Conservation (phyloP, 768 basidiomycete genomes). For the Suillus luteus region DNA sequence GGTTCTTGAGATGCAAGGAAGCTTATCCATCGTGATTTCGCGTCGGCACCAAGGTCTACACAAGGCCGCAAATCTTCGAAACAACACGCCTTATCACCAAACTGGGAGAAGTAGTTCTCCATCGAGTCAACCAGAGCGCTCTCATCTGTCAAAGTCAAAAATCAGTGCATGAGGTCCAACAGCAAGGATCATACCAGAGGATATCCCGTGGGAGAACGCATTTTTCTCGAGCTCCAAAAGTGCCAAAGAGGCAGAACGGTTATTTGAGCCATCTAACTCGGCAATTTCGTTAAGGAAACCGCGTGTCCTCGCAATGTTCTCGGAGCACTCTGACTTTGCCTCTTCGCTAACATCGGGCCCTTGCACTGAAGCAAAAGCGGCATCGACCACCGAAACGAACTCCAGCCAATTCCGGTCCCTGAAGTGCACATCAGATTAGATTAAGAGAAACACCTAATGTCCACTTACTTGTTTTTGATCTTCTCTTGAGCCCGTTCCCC, state of each 20-base stretch:
- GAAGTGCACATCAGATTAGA: slow-evolving; percentile 24
- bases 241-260: slow-evolving; percentile 74
- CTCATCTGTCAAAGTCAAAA: slow-evolving; percentile 39
- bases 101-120: slow-evolving; percentile 65
- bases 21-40: slow-evolving; percentile 51
- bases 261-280: slow-evolving; percentile 65
- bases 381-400: slow-evolving; percentile 73
- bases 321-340: slow-evolving; percentile 39
- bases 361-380: slow-evolving; percentile 50
- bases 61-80: slow-evolving; percentile 84
- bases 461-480: slow-evolving; percentile 56
- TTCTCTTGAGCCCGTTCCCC: slow-evolving; percentile 58
- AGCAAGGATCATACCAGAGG: slow-evolving; percentile 41
- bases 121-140: slow-evolving; percentile 49
- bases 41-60: slow-evolving; percentile 49
- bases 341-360: slow-evolving; percentile 35
- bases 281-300: slow-evolving; percentile 58
- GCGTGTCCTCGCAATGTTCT: slow-evolving; percentile 45
- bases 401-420: slow-evolving; percentile 89
- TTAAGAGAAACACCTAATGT: slow-evolving; percentile 15
- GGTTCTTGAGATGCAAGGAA: slow-evolving; percentile 51
- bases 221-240: slow-evolving; percentile 76
- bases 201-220: slow-evolving; percentile 47
- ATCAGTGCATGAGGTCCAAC: slow-evolving; percentile 4
- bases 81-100: slow-evolving; percentile 84